Evolutionary conservation across 2,329 filamentous ascomycete species (phyloP).

Genomic region (Metarhizium brunneum): DNA sequence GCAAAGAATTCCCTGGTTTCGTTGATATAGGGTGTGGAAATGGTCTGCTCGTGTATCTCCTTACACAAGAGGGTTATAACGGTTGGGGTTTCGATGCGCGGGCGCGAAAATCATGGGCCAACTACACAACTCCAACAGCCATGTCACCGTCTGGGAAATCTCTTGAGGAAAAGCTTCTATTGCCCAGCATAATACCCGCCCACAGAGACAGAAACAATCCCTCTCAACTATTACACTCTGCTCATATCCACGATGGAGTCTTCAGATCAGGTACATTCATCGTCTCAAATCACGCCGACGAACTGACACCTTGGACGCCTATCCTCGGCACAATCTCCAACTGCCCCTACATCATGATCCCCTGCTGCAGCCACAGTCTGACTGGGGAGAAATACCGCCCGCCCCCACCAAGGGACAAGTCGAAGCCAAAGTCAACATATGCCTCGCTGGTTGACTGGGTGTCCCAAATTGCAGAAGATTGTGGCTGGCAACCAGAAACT

Average conservation of each 20-base stretch:
- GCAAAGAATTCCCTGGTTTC: conserved; percentile 65
- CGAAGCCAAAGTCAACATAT: conserved; percentile 59
- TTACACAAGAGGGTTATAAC: conserved; percentile 68
- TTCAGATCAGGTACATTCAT: conserved; percentile 78
- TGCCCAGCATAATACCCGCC: conserved; percentile 31
- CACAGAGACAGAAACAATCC: too few species aligned
- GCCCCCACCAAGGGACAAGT: conserved; percentile 40
- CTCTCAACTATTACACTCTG: conserved; percentile 1
- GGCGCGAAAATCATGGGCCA: conserved; percentile 73
- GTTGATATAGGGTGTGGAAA: conserved; percentile 96
- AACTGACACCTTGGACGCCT: conserved; percentile 93
- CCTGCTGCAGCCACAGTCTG: conserved; percentile 87
- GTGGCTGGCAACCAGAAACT: conserved; percentile 69
- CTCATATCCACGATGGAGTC: conserved; percentile 44
- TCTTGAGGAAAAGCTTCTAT: conserved; percentile 38
- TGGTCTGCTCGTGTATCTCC: conserved; percentile 76
- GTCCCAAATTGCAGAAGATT: conserved; percentile 55
- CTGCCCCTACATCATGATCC: conserved; percentile 83
- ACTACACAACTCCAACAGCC: conserved; percentile 41
- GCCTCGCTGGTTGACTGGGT: conserved; percentile 77
- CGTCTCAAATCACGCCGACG: conserved; percentile 93
- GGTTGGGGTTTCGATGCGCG: conserved; percentile 93
- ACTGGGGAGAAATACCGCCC: conserved; percentile 67
- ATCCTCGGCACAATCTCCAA: conserved; percentile 68
- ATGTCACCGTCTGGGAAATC: conserved; percentile 20